Evolutionary conservation across 2,329 filamentous ascomycete genomes (phyloP).

Genomic region (Ophiostoma ips): DNA sequence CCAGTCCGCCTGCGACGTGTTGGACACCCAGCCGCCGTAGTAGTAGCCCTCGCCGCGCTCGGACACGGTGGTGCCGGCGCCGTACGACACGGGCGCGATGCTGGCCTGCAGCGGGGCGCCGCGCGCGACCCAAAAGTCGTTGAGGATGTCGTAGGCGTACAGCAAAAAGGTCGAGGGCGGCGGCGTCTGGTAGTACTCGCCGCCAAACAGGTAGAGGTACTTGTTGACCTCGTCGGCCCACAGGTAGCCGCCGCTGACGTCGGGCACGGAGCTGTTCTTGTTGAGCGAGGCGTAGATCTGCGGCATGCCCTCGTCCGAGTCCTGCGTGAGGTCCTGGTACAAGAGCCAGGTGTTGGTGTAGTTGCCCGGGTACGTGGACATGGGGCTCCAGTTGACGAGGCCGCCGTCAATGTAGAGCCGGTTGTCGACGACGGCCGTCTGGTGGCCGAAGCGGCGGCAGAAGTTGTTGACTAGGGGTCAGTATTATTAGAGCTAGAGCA

Average conservation of each 20-base stretch:
- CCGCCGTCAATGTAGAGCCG: conserved; percentile 51
- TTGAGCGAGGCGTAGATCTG: conserved; percentile 41
- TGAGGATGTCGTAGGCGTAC: conserved; percentile 42
- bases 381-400: conserved; percentile 38
- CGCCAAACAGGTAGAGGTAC: conserved; percentile 48
- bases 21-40: conserved; percentile 48
- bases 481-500: not conserved
- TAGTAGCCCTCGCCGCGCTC: conserved; percentile 44
- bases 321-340: conserved; percentile 39
- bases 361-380: conserved; percentile 33
- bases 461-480: conserved; percentile 34
- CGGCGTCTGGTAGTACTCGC: conserved; percentile 32
- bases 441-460: conserved; percentile 41
- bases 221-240: conserved; percentile 52
- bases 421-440: conserved; percentile 44
- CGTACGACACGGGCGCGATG: conserved; percentile 38
- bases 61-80: conserved; percentile 41
- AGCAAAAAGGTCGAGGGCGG: conserved; percentile 31
- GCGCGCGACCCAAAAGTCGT: conserved; percentile 40
- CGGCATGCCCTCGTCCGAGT: conserved; percentile 33
- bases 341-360: conserved; percentile 42
- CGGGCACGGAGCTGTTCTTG: conserved; percentile 44
- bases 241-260: conserved; percentile 30
- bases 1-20: conserved; percentile 38
- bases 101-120: conserved; percentile 21